A percentile compares a stretch with the other conserved stretches of the same genome.
These are phyloP conservation scores for Protomyces inundatus DNA, from an alignment of 1,139 yeast species.

Conservation along the genomic window DNA sequence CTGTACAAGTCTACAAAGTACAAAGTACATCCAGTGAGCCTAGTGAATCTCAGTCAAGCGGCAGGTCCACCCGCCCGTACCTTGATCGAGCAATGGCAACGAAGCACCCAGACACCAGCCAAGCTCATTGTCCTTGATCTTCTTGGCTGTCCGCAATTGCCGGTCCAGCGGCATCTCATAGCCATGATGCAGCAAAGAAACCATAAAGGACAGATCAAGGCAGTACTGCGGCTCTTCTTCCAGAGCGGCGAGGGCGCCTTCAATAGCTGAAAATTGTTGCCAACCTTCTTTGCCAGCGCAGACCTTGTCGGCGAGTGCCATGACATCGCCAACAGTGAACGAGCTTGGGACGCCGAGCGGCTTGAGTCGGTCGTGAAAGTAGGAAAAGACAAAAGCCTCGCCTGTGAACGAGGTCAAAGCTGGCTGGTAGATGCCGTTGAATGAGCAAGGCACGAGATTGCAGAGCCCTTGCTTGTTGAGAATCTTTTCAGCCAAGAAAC, in stretches of 20 bases:
- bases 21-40: not conserved
- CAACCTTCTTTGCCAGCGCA: conserved; percentile 77
- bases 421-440: conserved; percentile 96
- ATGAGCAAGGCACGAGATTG: conserved; percentile 74
- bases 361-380: conserved; percentile 86
- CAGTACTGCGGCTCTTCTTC: conserved; percentile 88
- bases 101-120: conserved; percentile 99
- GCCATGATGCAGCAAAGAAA: conserved; percentile 84
- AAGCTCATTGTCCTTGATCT: conserved; percentile 77
- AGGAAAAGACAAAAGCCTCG: conserved; percentile 85
- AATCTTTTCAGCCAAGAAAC: conserved; percentile 72
- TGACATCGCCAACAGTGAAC: conserved; percentile 77
- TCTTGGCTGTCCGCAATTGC: conserved; percentile 87
- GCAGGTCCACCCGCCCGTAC: conserved; percentile 18
- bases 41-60: conserved; percentile 1
- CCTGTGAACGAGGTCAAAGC: conserved; percentile 69
- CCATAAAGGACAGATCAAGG: conserved; percentile 81
- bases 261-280: conserved; percentile 53
- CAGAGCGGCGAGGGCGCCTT: conserved; percentile 60
- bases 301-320: conserved; percentile 73
- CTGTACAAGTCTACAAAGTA: not conserved
- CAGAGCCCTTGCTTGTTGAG: conserved; percentile 80
- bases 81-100: conserved; percentile 57
- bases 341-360: conserved; percentile 93
- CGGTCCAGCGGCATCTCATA: conserved; percentile 88